Percentiles rank a stretch among this genome's conserved stretches.
These are phyloP conservation scores for Mycosphaerelloides madeirae DNA, from an alignment of 2,329 filamentous ascomycete genomes.

Conservation along the genomic window DNA sequence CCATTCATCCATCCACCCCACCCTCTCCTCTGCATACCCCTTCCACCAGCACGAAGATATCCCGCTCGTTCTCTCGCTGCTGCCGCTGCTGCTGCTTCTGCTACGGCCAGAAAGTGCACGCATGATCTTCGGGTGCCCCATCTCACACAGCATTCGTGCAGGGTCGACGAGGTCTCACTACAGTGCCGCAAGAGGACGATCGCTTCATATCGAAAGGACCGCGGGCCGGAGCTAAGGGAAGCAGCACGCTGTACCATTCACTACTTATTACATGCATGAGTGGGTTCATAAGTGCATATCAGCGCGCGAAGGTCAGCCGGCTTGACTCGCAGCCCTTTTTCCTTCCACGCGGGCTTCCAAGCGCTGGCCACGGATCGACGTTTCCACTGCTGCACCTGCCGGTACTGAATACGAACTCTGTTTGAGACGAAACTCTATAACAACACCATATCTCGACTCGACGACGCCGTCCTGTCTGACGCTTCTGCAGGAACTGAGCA, in stretches of 20 bases:
- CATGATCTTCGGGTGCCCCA: slow-evolving; percentile 18
- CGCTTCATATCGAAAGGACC: slow-evolving; percentile 17
- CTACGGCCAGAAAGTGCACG: slow-evolving; percentile 12
- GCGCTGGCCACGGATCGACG: slow-evolving; percentile 2
- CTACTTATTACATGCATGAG: slow-evolving; percentile 7
- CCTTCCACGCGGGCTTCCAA: slow-evolving; percentile 7
- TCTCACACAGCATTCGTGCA: slow-evolving; percentile 17
- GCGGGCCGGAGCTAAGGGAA: slow-evolving; percentile 12
- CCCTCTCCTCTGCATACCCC: background rate
- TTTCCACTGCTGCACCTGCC: background rate
- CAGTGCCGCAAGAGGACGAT: slow-evolving; percentile 11
- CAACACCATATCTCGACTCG: too few species aligned
- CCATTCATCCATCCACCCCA: background rate
- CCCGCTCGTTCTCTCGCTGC: slow-evolving; percentile 12
- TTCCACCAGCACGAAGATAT: slow-evolving; percentile 10
- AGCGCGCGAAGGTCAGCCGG: slow-evolving; percentile 8
- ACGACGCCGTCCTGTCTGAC: too few species aligned
- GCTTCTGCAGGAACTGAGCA: background rate
- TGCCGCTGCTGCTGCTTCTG: too few species aligned
- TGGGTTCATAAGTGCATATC: slow-evolving; percentile 13
- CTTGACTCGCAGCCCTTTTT: slow-evolving; percentile 4
- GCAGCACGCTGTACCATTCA: slow-evolving; percentile 7
- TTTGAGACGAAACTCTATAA: too few species aligned
- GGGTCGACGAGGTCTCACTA: slow-evolving; percentile 14
- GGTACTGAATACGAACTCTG: background rate